Conservation (phyloP, 148 eudicot species). For the Rhododendron simsii region DNA sequence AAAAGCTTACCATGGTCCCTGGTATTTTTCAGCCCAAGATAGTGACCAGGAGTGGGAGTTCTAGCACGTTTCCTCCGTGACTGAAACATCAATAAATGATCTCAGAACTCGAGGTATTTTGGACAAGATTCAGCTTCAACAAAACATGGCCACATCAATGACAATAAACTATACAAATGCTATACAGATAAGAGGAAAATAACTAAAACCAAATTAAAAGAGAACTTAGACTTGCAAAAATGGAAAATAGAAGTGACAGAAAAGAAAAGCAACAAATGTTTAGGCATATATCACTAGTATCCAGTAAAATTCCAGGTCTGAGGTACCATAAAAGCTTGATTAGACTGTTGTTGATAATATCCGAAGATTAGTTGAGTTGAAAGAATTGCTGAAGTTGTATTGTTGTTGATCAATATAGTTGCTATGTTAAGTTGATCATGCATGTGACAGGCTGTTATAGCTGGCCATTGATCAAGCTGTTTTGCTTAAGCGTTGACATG, state of each 20-base stretch:
- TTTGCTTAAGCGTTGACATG: conserved; percentile 64
- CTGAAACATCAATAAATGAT: conserved; percentile 40
- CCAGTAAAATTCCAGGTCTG: conserved; percentile 51
- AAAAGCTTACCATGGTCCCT: conserved; percentile 43
- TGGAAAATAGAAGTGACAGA: background rate
- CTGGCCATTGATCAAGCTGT: conserved; percentile 94
- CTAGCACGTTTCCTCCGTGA: conserved; percentile 94
- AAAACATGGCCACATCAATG: background rate
- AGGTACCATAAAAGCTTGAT: conserved; percentile 85
- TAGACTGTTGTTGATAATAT: conserved; percentile 77
- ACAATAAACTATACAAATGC: background rate
- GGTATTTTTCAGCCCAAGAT: conserved; percentile 80
- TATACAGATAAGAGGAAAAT: background rate
- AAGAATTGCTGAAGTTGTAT: conserved; percentile 85
- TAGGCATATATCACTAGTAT: conserved; percentile 31
- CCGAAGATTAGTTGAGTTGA: conserved; percentile 99
- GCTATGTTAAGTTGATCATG: conserved; percentile 92
- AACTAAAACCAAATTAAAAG: background rate
- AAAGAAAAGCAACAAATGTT: conserved; percentile 6
- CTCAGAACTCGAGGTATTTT: conserved; percentile 6
- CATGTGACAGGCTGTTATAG: conserved; percentile 79
- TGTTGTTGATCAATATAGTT: conserved; percentile 91
- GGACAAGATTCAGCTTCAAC: background rate
- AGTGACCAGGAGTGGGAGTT: conserved; percentile 98
- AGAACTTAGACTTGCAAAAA: background rate